A percentile compares a stretch with the other conserved stretches of the same genome.
phyloP scores from a whole-genome alignment of 495 filamentous ascomycete genomes.

The Xylaria castorea region DNA sequence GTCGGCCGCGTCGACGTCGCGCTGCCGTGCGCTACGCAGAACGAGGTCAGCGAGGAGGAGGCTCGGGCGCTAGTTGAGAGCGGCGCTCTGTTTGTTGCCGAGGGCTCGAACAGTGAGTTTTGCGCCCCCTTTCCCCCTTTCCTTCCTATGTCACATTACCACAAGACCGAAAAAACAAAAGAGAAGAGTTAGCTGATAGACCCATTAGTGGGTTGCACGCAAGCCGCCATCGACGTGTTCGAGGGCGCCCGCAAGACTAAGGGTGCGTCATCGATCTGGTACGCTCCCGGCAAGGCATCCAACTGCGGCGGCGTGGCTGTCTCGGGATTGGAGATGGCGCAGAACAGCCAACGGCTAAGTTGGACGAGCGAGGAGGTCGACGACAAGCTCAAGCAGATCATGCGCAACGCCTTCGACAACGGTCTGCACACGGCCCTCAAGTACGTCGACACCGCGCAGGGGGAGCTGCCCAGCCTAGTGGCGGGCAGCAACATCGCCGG shows the following conservation, averaged over 20 bases:
- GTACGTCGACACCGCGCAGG: slow-evolving; percentile 78
- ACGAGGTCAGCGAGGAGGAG: slow-evolving; percentile 92
- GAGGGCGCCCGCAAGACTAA: slow-evolving; percentile 79
- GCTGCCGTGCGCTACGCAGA: slow-evolving; percentile 94
- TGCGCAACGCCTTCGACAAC: slow-evolving; percentile 92
- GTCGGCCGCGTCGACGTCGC: slow-evolving; percentile 88
- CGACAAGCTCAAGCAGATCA: slow-evolving; percentile 88
- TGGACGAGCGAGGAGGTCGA: slow-evolving; percentile 95
- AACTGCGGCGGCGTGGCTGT: slow-evolving; percentile 98
- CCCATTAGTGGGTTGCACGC: slow-evolving; percentile 80
- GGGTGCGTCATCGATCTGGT: slow-evolving; percentile 81
- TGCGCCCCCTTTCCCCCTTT: not conserved
- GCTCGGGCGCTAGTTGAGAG: slow-evolving; percentile 77
- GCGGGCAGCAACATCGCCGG: slow-evolving; percentile 96
- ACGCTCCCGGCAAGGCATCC: slow-evolving; percentile 94
- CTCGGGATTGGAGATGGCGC: slow-evolving; percentile 98
- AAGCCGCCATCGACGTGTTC: slow-evolving; percentile 93
- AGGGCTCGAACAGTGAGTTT: slow-evolving; percentile 81
- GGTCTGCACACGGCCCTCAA: slow-evolving; percentile 88
- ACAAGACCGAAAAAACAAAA: not conserved
- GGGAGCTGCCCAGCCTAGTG: slow-evolving; percentile 86
- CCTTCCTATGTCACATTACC: not conserved
- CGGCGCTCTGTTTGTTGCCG: slow-evolving; percentile 87
- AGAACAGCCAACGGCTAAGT: slow-evolving; percentile 85
- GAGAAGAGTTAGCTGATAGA: slow-evolving; percentile 1